Percentiles rank a stretch among this genome's conserved stretches.
phyloP scores from a whole-genome alignment of 2,329 filamentous ascomycete species.

The Calycina herbarum region DNA sequence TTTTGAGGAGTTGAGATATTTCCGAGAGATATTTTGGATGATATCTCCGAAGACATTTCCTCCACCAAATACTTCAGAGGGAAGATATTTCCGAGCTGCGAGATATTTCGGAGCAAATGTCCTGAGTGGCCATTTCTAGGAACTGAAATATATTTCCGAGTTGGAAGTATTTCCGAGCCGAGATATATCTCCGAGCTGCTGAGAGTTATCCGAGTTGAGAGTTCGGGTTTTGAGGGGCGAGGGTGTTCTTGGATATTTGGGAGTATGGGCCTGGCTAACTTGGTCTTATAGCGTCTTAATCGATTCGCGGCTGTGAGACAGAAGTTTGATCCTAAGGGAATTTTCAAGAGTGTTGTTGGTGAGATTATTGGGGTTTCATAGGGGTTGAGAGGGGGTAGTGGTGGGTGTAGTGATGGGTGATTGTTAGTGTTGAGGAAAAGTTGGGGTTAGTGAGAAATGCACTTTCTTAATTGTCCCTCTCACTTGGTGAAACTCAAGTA shows the following conservation, averaged over 20 bases:
- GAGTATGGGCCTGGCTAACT: not conserved
- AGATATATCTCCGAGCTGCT: too few species aligned
- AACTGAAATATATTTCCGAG: too few species aligned
- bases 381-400: not conserved
- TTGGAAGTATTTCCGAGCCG: too few species aligned
- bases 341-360: constrained; percentile 26
- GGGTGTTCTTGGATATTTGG: too few species aligned
- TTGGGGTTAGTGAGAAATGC: not conserved
- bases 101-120: too few species aligned
- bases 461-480: too few species aligned
- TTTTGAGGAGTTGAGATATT: not conserved
- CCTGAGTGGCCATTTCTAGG: too few species aligned
- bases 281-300: constrained; percentile 16
- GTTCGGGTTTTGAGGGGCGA: too few species aligned
- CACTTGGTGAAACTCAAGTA: not conserved
- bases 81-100: too few species aligned
- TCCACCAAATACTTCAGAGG: too few species aligned
- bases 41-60: too few species aligned
- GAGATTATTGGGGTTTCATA: constrained; percentile 24
- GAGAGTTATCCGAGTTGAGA: too few species aligned
- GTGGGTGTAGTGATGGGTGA: not conserved
- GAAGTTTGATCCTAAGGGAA: constrained; percentile 24
- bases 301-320: constrained; percentile 19
- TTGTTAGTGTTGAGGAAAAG: not conserved
- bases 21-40: not conserved